phyloP scores from a whole-genome alignment of 305 asterid genomes.

The Solanum hybrid region DNA sequence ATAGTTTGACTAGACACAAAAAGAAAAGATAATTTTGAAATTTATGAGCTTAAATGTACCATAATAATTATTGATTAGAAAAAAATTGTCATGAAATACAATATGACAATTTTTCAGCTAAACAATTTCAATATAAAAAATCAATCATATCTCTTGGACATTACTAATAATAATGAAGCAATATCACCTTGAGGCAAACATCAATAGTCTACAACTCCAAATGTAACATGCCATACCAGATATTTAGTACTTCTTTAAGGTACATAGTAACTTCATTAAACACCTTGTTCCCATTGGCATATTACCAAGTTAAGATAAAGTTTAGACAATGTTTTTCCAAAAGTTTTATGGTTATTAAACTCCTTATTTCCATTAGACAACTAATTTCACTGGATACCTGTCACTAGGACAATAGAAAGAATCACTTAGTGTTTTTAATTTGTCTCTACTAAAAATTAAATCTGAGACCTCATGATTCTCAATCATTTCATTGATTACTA shows the following conservation, averaged over 20 bases:
- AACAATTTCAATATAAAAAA: neutral
- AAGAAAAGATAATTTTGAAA: neutral
- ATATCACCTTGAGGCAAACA: neutral
- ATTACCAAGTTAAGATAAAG: neutral
- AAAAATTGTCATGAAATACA: neutral
- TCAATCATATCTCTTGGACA: neutral
- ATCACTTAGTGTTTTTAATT: neutral
- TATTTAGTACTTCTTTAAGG: neutral
- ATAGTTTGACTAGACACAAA: neutral
- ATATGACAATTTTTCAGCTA: neutral
- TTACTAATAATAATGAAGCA: neutral
- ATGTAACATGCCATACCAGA: neutral
- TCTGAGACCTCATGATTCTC: no score
- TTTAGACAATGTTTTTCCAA: neutral
- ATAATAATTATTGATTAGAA: neutral
- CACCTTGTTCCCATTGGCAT: neutral
- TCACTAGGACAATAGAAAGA: no score
- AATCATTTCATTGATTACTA: no score
- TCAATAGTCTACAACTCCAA: neutral
- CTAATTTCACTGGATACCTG: neutral
- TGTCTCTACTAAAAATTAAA: neutral
- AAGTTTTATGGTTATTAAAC: neutral
- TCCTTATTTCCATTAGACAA: neutral
- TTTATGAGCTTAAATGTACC: neutral
- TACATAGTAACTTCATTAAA: neutral